Evolutionary conservation across 1,284 basidiomycete species (phyloP), one percentile per base, ranked within the genome.

Genomic region (Ustilago tritici): DNA sequence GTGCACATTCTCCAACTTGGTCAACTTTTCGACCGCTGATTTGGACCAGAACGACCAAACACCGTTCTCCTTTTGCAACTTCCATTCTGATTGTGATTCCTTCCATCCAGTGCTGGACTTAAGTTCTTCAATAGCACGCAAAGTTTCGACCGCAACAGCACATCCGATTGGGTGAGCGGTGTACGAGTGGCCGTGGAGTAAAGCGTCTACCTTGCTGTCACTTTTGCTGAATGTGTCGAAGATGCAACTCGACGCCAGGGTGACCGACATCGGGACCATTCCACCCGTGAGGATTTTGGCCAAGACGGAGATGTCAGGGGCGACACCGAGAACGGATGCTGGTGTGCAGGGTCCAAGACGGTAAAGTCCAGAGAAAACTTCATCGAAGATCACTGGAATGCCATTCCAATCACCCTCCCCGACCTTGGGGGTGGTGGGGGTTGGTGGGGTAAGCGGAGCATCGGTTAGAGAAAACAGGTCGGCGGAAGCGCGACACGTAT

Each of bases 261-360:
- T 86, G 11, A 92, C 91, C 1, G 93, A 91, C 41, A 98, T 89
- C 3, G 96, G 96, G 4, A 98, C 88, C 11, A 97, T 89, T 1
- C 96, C 96, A 38, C 96, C 96, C 0, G 96, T 98, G 28, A 99
- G 89, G 72, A 95, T 93, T 87, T 99, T 99, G 46, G 95, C 96
- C 79, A 96, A 91, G 54, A 94, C 93, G 0, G 93, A 91, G 57
- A 98, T 93, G 85, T 99, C 85, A 7, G 85, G 85, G 17, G 61
- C 68, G 9, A 66, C 61, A 19, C 82, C 81, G 3, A 86, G 70
- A 31, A 81, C 56, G 3, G 65, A 49, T 3, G 83, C 59, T 3
- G 79, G 76, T 2, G 80, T 79, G 38, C 66, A 61, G 38, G 60
- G 88, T 2, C 95, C 95, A 55, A 97, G 89, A 35, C 96, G 92